Evolutionary conservation across 2,329 filamentous ascomycete species (phyloP), one percentile per base, ranked within the genome.

Genomic region (Colletotrichum chrysophilum): DNA sequence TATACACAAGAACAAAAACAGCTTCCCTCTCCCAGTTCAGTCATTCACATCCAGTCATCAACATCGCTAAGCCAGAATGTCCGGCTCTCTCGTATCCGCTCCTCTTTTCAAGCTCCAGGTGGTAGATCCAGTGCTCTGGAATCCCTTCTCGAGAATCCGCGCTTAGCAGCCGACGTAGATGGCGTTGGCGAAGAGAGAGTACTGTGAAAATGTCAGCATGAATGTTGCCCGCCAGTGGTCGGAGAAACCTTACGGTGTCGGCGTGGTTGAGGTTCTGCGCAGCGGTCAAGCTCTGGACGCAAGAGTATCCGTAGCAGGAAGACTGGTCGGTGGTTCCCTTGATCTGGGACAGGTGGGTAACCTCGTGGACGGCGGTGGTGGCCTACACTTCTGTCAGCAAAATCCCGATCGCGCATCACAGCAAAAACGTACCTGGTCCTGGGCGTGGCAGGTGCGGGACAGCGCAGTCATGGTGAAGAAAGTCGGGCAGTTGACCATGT

Each of bases 361-460:
- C 86, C 86, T 94, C 93, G 80, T 94, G 93, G 16, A 94, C 82
- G 36, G 88, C 88, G 16, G 92, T 94, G 16, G 89, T 93, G 36
- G 65, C 65, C 64, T 66, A 9, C 10, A 34, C 12, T 8, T 4
- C 21, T 10, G 16, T 58, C 21, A 58, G 34, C 34, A 14, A 36
- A 1, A 4, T 14, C 13, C 28, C 28, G 28, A 30, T 30, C 8
- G 28, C 28, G 14, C 36, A 38, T 38, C 16, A 5, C 36, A 3
- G 36, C 36, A 18, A 13, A 92, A 94, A 13, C 89, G 92, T 4
- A 90, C 91, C 84, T 93, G 91, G 80, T 94, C 93, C 83, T 94
- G 92, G 4, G 79, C 88, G 80, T 94, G 91, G 85, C 93, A 94
- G 2, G 81, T 83, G 10, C 78, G 79, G 10, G 88, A 84, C 34